Evolutionary conservation across 139 green algal species (phyloP), one percentile per base, ranked within the genome.

Genomic region (Chlorella sorokiniana): DNA sequence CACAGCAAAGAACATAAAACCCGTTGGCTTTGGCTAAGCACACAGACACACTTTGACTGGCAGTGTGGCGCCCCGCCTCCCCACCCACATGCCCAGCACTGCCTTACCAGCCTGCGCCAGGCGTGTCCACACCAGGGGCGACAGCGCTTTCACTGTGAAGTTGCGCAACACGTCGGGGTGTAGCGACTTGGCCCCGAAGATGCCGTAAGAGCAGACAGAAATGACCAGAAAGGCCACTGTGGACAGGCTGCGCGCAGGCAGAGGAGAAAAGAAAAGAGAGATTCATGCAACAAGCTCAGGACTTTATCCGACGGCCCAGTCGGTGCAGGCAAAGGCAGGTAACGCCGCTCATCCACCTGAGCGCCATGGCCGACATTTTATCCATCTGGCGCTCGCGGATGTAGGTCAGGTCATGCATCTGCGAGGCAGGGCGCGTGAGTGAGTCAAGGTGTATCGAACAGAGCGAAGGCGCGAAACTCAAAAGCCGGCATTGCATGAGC

Each of bases 131-230:
- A 86, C 52, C 29, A 86, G 27, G 29, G 40, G 42, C 8, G 25
- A 8, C 56, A 86, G 76, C 27, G 81, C 59, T 1, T 86, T 40
- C 27, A 86, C 82, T 1, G 82, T 83, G 82, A 83, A 86, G 56
- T 79, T 77, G 67, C 27, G 8, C 37, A 86, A 72, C 37, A 86
- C 59, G 72, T 86, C 72, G 22, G 81, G 33, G 25, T 63, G 9
- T 3, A 86, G 9, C 9, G 40, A 22, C 29, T 62, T 63, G 48
- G 38, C 29, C 37, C 81, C 73, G 45, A 86, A 86, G 1, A 86
- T 23, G 35, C 73, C 82, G 69, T 62, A 83, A 35, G 71, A 86
- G 71, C 56, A 86, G 44, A 86, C 56, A 4, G 76, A 74, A 69
- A 86, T 86, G 76, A 84, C 20, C 7, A 84, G 79, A 69, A 79